phyloP scores from a whole-genome alignment of 768 basidiomycete species.

The Collybia nuda region DNA sequence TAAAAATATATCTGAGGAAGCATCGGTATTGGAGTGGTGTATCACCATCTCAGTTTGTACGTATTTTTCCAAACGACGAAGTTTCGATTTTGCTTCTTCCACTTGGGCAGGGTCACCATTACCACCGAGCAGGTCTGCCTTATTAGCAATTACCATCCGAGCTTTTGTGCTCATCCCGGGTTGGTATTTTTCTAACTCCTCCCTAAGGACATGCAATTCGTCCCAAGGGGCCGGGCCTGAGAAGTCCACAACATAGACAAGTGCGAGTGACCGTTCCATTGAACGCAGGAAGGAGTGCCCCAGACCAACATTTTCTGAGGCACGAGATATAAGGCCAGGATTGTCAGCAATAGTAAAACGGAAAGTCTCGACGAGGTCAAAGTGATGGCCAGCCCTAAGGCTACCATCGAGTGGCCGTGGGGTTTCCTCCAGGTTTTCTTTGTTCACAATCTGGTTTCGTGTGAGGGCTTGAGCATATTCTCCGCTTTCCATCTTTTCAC shows the following conservation, averaged over 20 bases:
- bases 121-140: slow-evolving; percentile 81
- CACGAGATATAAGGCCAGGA: slow-evolving; percentile 84
- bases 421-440: slow-evolving; percentile 13
- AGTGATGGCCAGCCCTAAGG: slow-evolving; percentile 43
- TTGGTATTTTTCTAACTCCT: slow-evolving; percentile 85
- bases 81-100: slow-evolving; percentile 54
- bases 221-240: slow-evolving; percentile 72
- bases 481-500: slow-evolving; percentile 48
- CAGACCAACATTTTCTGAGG: slow-evolving; percentile 88
- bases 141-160: slow-evolving; percentile 88
- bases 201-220: slow-evolving; percentile 67
- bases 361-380: slow-evolving; percentile 68
- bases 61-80: slow-evolving; percentile 54
- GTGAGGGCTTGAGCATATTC: slow-evolving; percentile 50
- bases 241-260: slow-evolving; percentile 93
- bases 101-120: slow-evolving; percentile 48
- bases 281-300: slow-evolving; percentile 93
- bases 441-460: slow-evolving; percentile 40
- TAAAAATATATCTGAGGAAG: slow-evolving; percentile 31
- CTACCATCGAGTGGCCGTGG: slow-evolving; percentile 10
- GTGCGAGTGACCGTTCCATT: slow-evolving; percentile 87
- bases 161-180: slow-evolving; percentile 75
- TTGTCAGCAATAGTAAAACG: slow-evolving; percentile 98
- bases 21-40: slow-evolving; percentile 5
- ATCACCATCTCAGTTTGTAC: slow-evolving; percentile 47